These are phyloP conservation scores for Epichloe gansuensis DNA, from an alignment of 2,329 filamentous ascomycete species.

Conservation along the genomic window DNA sequence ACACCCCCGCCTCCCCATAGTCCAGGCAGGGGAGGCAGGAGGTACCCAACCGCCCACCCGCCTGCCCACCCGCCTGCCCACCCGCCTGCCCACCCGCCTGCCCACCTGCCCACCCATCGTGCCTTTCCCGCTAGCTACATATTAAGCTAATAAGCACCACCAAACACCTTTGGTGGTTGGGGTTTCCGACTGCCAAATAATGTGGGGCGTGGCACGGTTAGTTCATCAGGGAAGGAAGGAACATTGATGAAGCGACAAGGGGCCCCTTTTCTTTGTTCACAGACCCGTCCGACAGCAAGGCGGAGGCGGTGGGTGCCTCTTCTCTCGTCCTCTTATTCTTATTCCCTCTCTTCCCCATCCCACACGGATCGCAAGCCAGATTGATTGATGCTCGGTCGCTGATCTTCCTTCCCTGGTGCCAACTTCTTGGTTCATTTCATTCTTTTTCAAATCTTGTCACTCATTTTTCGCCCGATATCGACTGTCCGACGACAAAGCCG, in stretches of 20 bases:
- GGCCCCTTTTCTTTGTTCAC: not conserved
- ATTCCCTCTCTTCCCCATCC: not conserved
- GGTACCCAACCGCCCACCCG: not conserved
- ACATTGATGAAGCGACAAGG: not conserved
- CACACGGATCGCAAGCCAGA: not conserved
- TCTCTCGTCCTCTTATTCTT: not conserved
- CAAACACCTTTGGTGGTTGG: too few relatives aligned
- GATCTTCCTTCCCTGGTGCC: not conserved
- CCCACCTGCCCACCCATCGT: not conserved
- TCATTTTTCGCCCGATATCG: not conserved
- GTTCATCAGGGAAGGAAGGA: not conserved
- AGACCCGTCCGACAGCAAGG: not conserved
- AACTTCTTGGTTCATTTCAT: not conserved
- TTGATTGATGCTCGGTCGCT: not conserved
- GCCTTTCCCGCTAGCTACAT: too few relatives aligned
- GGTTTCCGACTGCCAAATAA: too few relatives aligned
- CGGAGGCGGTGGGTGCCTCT: not conserved
- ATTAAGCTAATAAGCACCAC: too few relatives aligned
- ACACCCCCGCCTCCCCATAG: too few relatives aligned
- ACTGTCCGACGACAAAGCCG: not conserved
- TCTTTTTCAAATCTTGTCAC: not conserved
- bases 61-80: not conserved
- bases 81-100: too few relatives aligned
- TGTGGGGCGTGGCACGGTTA: too few relatives aligned
- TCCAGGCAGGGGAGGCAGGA: not conserved